Base-by-base conservation (phyloP, 257 asterid genomes). In the Salvia rosmarinus region DNA sequence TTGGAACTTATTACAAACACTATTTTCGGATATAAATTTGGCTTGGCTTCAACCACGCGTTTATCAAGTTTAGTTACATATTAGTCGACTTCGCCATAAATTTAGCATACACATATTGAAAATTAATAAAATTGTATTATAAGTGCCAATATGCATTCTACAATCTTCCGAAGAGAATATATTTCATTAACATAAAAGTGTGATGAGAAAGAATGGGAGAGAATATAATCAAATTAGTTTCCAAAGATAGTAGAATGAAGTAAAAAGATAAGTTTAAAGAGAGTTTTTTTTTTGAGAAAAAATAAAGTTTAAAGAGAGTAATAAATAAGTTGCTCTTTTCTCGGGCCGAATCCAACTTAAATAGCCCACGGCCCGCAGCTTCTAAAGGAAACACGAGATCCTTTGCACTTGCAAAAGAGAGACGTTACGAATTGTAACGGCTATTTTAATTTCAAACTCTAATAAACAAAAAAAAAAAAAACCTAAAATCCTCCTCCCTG, bases 351-450 rank as follows among this genome's bases (percentile, higher is more conserved):
- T 50, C 69, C 69, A 46, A 12, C 37, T 0, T 21, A 46, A 49
- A 28, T 66, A 11, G 23, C 8, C 9, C 51, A 2, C 14, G 23
- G 19, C 20, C 63, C 13, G 40, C 52, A 5, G 68, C 57, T 40
- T 39, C n/a, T 71, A 59, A 59, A 35, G 42, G 14, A 51, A 39
- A 21, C 75, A 49, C 69, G 68, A 50, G 71, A 20, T 7, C 25
- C 1, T 5, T 4, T 8, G 9, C 7, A 44, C 67, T 69, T 50
- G 25, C 12, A 17, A 42, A 64, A 75, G n/a, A 19, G 80, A 84
- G 81, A 78, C 92, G 88, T 86, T 86, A 70, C 70, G 21, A 9
- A n/a, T 20, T 35, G 56, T 79, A 87, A 87, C 93, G 93, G 90
- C 93, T 87, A 81, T 65, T 68, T 84, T 40, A 39, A 34, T 55